phyloP scores from a whole-genome alignment of 2,329 filamentous ascomycete species.

The Apiospora pterosperma region DNA sequence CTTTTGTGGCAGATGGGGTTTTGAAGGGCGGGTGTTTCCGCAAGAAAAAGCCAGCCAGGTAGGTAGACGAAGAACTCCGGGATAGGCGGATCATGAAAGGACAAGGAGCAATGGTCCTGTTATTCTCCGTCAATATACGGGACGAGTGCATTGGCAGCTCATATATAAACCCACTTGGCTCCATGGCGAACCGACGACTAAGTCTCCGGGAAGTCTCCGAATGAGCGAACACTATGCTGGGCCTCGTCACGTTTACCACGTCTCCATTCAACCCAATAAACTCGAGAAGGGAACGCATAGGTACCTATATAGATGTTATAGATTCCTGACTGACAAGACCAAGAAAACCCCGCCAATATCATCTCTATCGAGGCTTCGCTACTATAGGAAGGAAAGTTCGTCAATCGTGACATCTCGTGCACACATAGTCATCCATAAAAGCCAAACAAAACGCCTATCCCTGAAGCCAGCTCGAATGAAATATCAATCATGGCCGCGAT shows the following conservation, averaged over 20 bases:
- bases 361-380: neutral
- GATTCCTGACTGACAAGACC: neutral
- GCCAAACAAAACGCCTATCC: neutral
- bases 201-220: neutral
- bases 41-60: too few relatives aligned
- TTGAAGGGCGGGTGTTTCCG: too few relatives aligned
- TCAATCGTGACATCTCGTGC: conserved; percentile 1
- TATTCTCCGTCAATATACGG: too few relatives aligned
- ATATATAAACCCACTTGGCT: neutral
- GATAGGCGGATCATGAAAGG: too few relatives aligned
- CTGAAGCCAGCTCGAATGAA: neutral
- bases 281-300: too few relatives aligned
- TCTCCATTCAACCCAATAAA: too few relatives aligned
- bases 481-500: neutral
- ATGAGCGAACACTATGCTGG: too few relatives aligned
- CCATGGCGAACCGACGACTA: neutral
- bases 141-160: neutral
- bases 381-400: neutral
- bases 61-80: too few relatives aligned
- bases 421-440: conserved; percentile 1
- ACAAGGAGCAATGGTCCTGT: too few relatives aligned
- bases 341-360: neutral
- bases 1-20: too few relatives aligned
- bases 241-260: too few relatives aligned
- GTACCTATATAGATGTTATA: neutral